Evolutionary conservation across 441 rosid species (phyloP), one percentile per base, ranked within the genome.

Genomic region (Manihot esculenta): DNA sequence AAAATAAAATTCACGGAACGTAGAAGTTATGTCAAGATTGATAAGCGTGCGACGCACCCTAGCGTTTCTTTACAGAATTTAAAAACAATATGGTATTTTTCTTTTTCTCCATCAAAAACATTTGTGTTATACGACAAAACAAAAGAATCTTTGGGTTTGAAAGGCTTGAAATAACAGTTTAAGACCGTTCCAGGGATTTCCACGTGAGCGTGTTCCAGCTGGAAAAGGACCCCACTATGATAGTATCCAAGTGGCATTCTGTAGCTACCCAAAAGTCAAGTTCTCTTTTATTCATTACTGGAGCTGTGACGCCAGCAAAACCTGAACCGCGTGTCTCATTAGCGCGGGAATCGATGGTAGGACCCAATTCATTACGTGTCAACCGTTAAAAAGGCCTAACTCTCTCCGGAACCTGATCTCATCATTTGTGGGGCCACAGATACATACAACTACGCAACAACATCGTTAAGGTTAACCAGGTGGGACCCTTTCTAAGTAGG

Each of bases 301-400:
- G 10, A 10, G 24, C 44, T 47, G 64, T 79, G 86, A 81, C 84
- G 78, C 53, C 12, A 54, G 67, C 72, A 45, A 42, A 69, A 78
- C 85, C 62, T 30, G 82, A 81, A 72, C 77, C 76, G 82, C 79
- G 81, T 65, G 77, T 79, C 83, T 27, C 18, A 1, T 51, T 64
- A 42, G 63, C 48, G 62, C 27, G 57, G 70, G 69, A 63, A 72
- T 56, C 23, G 56, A 12, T 1, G 2, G 72, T 26, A 64, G 80
- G 76, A 20, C 74, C 82, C 68, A 11, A 8, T 0, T 10, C 69
- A 72, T 55, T 42, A 77, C 83, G 78, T 73, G 85, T 76, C 78
- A 72, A 76, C 89, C 83, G 85, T 80, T 85, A 62, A 18, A 77
- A 50, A 33, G 41, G 74, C 80, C 78, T 64, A 71, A 74, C 61